A percentile compares a stretch with the other conserved stretches of the same genome.
Evolutionary conservation across 2,329 filamentous ascomycete genomes (phyloP).

Genomic region (Paraphaeosphaeria sporulosa): DNA sequence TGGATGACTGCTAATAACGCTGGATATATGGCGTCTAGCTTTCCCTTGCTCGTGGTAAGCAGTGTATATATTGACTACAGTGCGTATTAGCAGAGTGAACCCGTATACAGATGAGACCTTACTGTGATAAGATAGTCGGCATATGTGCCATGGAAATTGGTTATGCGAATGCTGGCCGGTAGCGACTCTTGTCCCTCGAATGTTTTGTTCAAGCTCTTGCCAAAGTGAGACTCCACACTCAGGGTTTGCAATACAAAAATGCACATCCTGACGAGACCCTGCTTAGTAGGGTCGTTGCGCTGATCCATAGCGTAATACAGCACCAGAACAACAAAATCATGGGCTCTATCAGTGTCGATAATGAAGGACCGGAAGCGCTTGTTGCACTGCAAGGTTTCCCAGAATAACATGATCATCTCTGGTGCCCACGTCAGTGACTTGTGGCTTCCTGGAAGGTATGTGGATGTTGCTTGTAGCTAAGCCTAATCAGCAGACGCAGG

Average conservation of each 20-base stretch:
- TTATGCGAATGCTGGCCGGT: slow-evolving; percentile 80
- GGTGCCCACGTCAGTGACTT: slow-evolving; percentile 84
- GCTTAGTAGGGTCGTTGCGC: slow-evolving; percentile 83
- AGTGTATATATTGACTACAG: slow-evolving; percentile 84
- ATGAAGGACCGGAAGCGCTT: slow-evolving; percentile 97
- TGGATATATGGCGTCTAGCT: slow-evolving; percentile 88
- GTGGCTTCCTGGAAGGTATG: slow-evolving; percentile 87
- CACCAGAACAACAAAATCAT: slow-evolving; percentile 90
- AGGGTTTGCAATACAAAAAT: slow-evolving; percentile 95
- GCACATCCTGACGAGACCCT: slow-evolving; percentile 94
- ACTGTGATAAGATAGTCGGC: slow-evolving; percentile 93
- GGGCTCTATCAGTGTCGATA: slow-evolving; percentile 90
- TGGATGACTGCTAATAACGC: slow-evolving; percentile 91
- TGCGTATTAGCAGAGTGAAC: slow-evolving; percentile 31
- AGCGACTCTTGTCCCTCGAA: slow-evolving; percentile 91
- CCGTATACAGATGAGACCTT: slow-evolving; percentile 43
- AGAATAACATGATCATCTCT: slow-evolving; percentile 96
- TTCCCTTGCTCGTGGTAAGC: slow-evolving; percentile 90
- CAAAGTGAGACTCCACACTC: slow-evolving; percentile 91
- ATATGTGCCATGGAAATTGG: slow-evolving; percentile 87
- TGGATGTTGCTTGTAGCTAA: slow-evolving; percentile 81
- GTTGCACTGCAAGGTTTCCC: slow-evolving; percentile 97
- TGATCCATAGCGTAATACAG: slow-evolving; percentile 94
- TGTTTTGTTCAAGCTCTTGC: slow-evolving; percentile 83
- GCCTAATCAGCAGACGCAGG: slow-evolving; percentile 28